phyloP scores from a whole-genome alignment of 169 alveolate species.

The Eimeria maxima region DNA sequence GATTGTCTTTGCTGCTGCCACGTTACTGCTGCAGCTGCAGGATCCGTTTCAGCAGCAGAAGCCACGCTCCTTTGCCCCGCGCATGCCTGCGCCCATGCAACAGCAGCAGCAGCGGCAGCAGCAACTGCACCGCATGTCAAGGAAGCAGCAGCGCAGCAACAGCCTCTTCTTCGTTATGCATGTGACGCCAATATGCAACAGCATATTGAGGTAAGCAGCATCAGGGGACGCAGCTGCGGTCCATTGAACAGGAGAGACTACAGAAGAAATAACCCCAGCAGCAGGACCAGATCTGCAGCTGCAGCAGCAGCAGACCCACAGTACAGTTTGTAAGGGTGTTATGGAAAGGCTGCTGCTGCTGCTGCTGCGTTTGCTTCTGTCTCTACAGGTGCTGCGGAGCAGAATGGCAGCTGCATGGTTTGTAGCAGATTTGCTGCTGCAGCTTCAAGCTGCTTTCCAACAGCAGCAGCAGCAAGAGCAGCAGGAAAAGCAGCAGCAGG shows the following conservation, averaged over 20 bases:
- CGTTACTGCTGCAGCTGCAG: neutral
- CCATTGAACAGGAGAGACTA: neutral
- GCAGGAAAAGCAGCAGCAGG: constrained; percentile 49
- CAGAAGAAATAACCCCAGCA: neutral
- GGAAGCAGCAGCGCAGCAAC: constrained; percentile 3
- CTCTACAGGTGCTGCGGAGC: constrained; percentile 52
- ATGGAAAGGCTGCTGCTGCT: constrained; percentile 1
- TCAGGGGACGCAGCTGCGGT: neutral
- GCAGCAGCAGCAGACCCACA: neutral
- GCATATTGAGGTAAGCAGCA: constrained; percentile 43
- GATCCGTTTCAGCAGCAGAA: constrained; percentile 32
- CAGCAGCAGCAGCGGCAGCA: no score
- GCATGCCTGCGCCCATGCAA: neutral
- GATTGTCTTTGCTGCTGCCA: constrained; percentile 82
- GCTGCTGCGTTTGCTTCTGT: neutral
- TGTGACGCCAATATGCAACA: constrained; percentile 29
- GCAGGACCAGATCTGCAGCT: neutral
- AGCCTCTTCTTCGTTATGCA: constrained; percentile 33
- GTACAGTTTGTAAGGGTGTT: neutral
- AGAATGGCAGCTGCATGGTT: constrained; percentile 59
- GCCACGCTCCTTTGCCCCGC: constrained; percentile 21
- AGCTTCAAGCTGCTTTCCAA: constrained; percentile 19
- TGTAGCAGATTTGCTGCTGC: constrained; percentile 37
- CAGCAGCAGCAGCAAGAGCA: constrained; percentile 32
- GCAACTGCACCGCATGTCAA: neutral